phyloP scores from a whole-genome alignment of 1,284 basidiomycete species.

The Rugosomyces carneus region DNA sequence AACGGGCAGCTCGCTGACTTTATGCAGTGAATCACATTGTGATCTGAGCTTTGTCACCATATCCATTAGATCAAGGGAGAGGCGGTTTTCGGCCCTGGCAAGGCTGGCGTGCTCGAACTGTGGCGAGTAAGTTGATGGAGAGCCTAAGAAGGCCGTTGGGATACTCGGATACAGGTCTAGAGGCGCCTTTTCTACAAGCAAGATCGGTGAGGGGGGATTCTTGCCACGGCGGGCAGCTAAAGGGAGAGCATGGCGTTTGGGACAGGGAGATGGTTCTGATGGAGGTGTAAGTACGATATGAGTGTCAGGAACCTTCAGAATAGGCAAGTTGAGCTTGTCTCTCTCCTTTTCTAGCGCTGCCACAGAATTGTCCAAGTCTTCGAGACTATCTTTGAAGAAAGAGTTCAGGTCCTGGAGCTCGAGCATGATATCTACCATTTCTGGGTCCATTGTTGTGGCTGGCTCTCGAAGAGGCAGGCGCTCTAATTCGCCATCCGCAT shows the following conservation, averaged over 20 bases:
- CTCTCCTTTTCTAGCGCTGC: conserved; percentile 15
- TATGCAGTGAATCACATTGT: conserved; percentile 30
- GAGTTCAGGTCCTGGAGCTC: conserved; percentile 33
- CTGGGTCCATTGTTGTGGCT: conserved; percentile 30
- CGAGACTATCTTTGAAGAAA: conserved; percentile 29
- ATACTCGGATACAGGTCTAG: conserved; percentile 47
- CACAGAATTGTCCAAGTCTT: conserved; percentile 15
- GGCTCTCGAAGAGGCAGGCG: conserved; percentile 33
- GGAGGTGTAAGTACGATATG: conserved; percentile 40
- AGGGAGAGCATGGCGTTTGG: conserved; percentile 22
- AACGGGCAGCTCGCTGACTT: conserved; percentile 12
- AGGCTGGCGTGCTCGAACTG: conserved; percentile 32
- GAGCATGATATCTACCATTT: conserved; percentile 35
- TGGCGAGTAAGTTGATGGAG: conserved; percentile 42
- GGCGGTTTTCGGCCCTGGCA: conserved; percentile 19
- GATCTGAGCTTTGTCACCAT: conserved; percentile 49
- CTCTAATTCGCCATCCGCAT: conserved; percentile 22
- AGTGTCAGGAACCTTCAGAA: conserved; percentile 50
- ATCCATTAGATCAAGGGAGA: conserved; percentile 40
- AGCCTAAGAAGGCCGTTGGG: conserved; percentile 56
- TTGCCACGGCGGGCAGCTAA: conserved; percentile 52
- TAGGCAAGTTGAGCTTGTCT: conserved; percentile 29
- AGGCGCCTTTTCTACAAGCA: conserved; percentile 25
- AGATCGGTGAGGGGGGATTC: conserved; percentile 35
- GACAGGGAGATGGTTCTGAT: conserved; percentile 32